Evolutionary conservation across 192 early-diverging fungal genomes (phyloP).

Genomic region (Thamnidium elegans): DNA sequence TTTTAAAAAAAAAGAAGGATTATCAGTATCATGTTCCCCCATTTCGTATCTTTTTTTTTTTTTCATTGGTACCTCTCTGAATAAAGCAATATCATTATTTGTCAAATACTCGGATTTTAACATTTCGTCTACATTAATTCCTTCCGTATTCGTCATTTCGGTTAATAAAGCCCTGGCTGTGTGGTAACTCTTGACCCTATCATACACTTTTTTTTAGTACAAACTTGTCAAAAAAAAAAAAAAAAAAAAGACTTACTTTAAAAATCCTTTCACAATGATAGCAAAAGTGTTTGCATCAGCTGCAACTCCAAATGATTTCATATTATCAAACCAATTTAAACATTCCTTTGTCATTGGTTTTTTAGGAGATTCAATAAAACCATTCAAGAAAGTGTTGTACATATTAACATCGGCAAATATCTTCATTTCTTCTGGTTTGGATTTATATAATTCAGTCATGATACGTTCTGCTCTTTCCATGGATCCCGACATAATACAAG

Average conservation of each 20-base stretch:
- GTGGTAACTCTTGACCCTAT: constrained; percentile 42
- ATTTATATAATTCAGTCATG: constrained; percentile 58
- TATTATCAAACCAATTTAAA: constrained; percentile 68
- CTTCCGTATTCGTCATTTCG: constrained; percentile 39
- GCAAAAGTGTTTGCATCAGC: constrained; percentile 76
- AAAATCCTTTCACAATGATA: constrained; percentile 67
- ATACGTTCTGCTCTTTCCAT: constrained; percentile 72
- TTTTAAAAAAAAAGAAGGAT: not conserved
- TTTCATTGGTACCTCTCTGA: constrained; percentile 36
- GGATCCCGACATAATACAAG: constrained; percentile 71
- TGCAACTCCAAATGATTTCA: constrained; percentile 53
- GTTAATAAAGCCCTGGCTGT: constrained; percentile 45
- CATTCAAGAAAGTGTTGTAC: constrained; percentile 84
- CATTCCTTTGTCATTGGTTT: constrained; percentile 53
- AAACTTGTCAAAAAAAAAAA: no score
- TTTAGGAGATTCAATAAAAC: constrained; percentile 53
- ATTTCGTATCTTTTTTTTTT: not conserved
- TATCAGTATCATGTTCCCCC: not conserved
- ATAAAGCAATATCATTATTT: constrained; percentile 39
- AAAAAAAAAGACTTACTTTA: constrained; percentile 46
- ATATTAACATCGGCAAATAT: constrained; percentile 64
- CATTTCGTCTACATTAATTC: constrained; percentile 25
- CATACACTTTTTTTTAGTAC: not conserved
- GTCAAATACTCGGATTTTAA: constrained; percentile 40
- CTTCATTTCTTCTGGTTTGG: constrained; percentile 68